Evolutionary conservation across 148 eudicot genomes (phyloP), one percentile per base, ranked within the genome.

Genomic region (Beta vulgaris): DNA sequence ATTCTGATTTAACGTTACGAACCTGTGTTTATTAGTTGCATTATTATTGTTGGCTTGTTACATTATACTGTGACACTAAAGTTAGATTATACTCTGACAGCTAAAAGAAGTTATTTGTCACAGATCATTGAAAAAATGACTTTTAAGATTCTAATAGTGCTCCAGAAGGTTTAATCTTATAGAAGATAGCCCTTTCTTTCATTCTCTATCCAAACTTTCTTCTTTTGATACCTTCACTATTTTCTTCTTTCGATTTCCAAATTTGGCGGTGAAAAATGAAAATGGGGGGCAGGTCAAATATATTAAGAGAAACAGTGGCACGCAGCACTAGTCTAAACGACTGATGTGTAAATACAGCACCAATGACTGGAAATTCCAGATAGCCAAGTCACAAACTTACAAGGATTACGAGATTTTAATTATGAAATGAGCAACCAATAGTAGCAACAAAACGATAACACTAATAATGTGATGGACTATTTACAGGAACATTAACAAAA

Each of bases 361-460:
- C 16, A 60, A 60, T 60, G 65, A 60, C 65, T 32, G 39, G n/a
- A 60, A 60, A 60, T 19, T 29, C 67, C 67, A 34, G 42, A 62
- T 35, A 57, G 61, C 26, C 25, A 25, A n/a, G n/a, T 16, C 23
- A 10, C 16, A 35, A 35, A 32, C 18, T 26, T 35, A 34, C 7
- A 14, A 62, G 67, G 42, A 62, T 39, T 36, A 36, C 44, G 39
- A 66, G 31, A 66, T 28, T 31, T 66, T 66, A 32, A 37, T 34
- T 15, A 15, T 32, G 15, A 14, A 4, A 2, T 0, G 34, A 29
- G 32, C 65, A 16, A 10, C 65, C 37, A 60, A 31, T 60, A 29
- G 31, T 26, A 8, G 16, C 28, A 10, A 21, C 37, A 21, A 36
- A n/a, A 28, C 26, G 21, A 64, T 10, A 10, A 11, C 26, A 36